Conservation (phyloP, 225 moss, liverwort and hornwort species). For the Thuidium tamariscinum region DNA sequence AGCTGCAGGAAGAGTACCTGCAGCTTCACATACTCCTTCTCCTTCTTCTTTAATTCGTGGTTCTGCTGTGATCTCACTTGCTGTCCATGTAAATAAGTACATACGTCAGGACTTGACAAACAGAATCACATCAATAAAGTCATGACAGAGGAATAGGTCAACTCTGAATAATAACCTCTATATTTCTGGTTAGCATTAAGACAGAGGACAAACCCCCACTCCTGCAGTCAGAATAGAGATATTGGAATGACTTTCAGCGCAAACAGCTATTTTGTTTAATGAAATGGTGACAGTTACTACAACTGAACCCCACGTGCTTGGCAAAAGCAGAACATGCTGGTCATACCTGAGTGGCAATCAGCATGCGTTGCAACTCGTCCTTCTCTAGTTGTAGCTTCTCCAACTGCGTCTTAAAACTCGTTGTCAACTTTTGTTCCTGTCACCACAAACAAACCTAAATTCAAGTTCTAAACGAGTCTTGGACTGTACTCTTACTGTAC, state of each 20-base stretch:
- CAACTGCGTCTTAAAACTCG: slow-evolving; percentile 65
- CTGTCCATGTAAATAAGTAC: slow-evolving; percentile 23
- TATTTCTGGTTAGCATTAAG: not conserved
- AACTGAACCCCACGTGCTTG: not conserved
- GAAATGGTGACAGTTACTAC: not conserved
- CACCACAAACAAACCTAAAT: not conserved
- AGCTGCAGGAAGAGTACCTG: slow-evolving; percentile 36
- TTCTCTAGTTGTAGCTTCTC: slow-evolving; percentile 82
- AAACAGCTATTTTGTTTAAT: not conserved
- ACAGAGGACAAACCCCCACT: not conserved
- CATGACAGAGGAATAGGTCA: not conserved
- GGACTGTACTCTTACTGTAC: not conserved
- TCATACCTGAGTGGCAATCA: slow-evolving; percentile 68
- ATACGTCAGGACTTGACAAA: not conserved
- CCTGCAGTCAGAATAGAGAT: not conserved
- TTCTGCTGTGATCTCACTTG: slow-evolving; percentile 84
- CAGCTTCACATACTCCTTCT: slow-evolving; percentile 82
- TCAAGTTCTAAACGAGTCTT: not conserved
- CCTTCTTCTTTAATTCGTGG: slow-evolving; percentile 94
- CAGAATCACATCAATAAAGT: not conserved
- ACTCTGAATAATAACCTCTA: not conserved
- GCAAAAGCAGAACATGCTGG: not conserved
- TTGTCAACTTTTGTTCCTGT: slow-evolving; percentile 68
- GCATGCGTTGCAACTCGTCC: slow-evolving; percentile 79
- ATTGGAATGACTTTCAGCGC: not conserved